Base-by-base conservation (phyloP, 768 basidiomycete species). In the Lentinula edodes region DNA sequence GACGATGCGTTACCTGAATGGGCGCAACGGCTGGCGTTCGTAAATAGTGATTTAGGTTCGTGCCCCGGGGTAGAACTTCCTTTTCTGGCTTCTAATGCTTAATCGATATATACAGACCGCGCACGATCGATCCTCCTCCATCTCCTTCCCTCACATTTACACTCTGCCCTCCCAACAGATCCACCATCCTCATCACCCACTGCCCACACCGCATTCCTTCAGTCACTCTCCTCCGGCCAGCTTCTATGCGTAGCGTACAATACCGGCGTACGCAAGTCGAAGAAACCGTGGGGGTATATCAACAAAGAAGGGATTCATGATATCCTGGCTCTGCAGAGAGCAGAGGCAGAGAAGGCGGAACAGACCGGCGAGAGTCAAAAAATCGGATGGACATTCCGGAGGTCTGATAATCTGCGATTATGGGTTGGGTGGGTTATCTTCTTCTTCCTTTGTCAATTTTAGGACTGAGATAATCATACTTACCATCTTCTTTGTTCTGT, bases 221-320 rank as follows among this genome's bases (percentile, higher is more conserved):
- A 74, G 2, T 78, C 77, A 4, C 76, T 91, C 6, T 81, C 89
- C 1, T 92, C 88, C 3, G 93, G 94, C 0, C 89, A 93, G 67
- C 73, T 92, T 8, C 81, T 95, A 12, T 95, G 93, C 66, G 70
- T 79, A 2, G 87, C 90, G 0, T 94, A 93, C 75, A 96, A 95
- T 71, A 72, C 82, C 10, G 88, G 85, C 34, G 89, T 95, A 0
- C 84, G 94, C 28, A 83, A 85, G 62, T 93, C 91, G 7, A 84
- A 84, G 52, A 85, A 89, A 65, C 91, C 91, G 0, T 96, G 93
- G 92, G 94, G 93, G 0, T 95, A 88, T 72, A 88, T 95, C 61
- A 89, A 82, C 63, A 74, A 80, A 48, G 85, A 89, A 61, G 83
- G 85, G 2, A 85, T 96, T 16, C 94, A 95, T 67, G 91, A 93